Base-by-base conservation (phyloP, 805 yeast genomes). In the Hanseniaspora pseudoguilliermondii region DNA sequence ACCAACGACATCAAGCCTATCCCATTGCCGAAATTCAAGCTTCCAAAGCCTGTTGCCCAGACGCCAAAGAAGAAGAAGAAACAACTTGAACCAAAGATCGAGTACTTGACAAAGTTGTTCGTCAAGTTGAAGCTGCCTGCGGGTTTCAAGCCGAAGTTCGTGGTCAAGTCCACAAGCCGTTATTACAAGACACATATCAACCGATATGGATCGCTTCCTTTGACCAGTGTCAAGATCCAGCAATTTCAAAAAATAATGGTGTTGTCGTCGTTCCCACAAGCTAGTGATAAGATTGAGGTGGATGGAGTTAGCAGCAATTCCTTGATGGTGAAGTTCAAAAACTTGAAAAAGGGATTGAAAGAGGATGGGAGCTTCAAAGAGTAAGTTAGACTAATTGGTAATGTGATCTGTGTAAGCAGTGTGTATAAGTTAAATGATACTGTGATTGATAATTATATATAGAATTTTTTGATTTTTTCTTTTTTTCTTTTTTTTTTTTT, bases 171-270 rank as follows among this genome's bases (percentile, higher is more conserved):
- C 25, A 40, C 34, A 41, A 38, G 29, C 21, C 23, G 49, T n/a
- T 49, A 47, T 39, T 53, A 53, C 20, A 55, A 43, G 21, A 36
- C 58, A 8, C 29, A 44, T 16, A 15, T 49, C n/a, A 38, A 23
- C 15, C 49, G 49, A 35, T 50, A 49, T 32, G 58, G 58, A 21
- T 27, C 41, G 11, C 18, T 55, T 7, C 54, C 58, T 6, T 44
- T 49, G 20, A 39, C 58, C 2, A 50, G 44, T 44, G 55, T 55
- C 3, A 55, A 49, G 23, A 49, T 55, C n/a, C n/a, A 25, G 20
- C 40, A 25, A 15, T 43, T 29, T 11, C 47, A 39, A n/a, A 49
- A 55, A 27, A 16, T 13, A 7, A 38, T 53, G 25, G n/a, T 29
- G 6, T 21, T 53, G 29, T 46, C 56, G 10, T 53, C 56, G 4